These are phyloP conservation scores for Penicillium chermesinum DNA, from an alignment of 495 filamentous ascomycete species.

Conservation along the genomic window DNA sequence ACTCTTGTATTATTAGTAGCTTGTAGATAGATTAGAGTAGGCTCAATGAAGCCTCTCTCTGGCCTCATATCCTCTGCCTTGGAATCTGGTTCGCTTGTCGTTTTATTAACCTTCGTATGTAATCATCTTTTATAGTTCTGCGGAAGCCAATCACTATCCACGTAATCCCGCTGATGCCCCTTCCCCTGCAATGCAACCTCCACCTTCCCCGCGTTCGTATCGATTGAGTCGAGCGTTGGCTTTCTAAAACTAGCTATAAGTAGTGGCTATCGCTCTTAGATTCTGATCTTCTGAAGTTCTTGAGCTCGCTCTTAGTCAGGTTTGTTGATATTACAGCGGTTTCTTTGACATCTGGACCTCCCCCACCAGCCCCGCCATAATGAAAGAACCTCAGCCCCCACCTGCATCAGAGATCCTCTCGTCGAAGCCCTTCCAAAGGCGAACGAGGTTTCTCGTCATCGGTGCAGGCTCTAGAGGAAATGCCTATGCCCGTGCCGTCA, in stretches of 20 bases:
- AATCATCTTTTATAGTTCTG: neutral
- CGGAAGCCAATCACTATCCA: neutral
- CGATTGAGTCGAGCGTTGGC: too few relatives aligned
- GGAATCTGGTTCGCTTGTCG: too few relatives aligned
- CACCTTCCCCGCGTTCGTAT: neutral
- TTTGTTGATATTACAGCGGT: neutral
- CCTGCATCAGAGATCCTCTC: slow-evolving; percentile 2
- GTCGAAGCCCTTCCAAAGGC: neutral
- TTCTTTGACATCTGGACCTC: neutral
- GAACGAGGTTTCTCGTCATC: slow-evolving; percentile 64
- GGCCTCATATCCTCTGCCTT: too few relatives aligned
- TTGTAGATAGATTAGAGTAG: too few relatives aligned
- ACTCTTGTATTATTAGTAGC: too few relatives aligned
- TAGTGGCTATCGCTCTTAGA: neutral
- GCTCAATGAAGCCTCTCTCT: too few relatives aligned
- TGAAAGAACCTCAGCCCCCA: slow-evolving; percentile 25
- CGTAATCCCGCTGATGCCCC: neutral
- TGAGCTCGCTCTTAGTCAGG: neutral
- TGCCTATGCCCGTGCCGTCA: slow-evolving; percentile 66
- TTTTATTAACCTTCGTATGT: too few relatives aligned
- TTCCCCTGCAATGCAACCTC: neutral
- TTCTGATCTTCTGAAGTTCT: too few relatives aligned
- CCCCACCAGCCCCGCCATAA: slow-evolving; percentile 6
- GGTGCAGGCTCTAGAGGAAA: slow-evolving; percentile 82
- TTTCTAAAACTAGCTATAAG: too few relatives aligned